phyloP scores from a whole-genome alignment of 768 basidiomycete genomes.

The Mycena latifolia region DNA sequence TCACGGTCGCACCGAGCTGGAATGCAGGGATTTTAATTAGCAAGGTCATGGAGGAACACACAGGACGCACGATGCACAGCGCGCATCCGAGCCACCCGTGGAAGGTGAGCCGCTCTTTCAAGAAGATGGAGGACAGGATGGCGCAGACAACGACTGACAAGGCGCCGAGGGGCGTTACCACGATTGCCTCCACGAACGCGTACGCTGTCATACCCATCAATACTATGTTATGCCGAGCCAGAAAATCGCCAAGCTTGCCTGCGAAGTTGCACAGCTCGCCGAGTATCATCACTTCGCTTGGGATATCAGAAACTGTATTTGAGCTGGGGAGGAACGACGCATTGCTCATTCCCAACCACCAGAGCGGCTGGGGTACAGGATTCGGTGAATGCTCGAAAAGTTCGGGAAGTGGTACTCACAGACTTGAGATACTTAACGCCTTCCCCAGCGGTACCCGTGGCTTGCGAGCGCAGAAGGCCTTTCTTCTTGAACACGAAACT shows the following conservation, averaged over 20 bases:
- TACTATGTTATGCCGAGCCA: too few relatives aligned
- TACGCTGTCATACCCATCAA: too few relatives aligned
- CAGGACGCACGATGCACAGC: constrained; percentile 92
- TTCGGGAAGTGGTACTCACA: constrained; percentile 77
- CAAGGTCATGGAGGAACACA: too few relatives aligned
- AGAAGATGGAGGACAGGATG: constrained; percentile 91
- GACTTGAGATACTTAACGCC: constrained; percentile 97
- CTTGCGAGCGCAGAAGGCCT: constrained; percentile 84
- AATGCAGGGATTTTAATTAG: too few relatives aligned
- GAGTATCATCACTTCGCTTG: constrained; percentile 83
- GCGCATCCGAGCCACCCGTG: constrained; percentile 97
- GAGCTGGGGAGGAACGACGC: constrained; percentile 48
- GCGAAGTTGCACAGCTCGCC: constrained; percentile 91
- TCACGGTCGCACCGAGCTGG: constrained; percentile 90
- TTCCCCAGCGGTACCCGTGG: constrained; percentile 82
- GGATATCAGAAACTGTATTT: neutral
- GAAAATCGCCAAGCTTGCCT: constrained; percentile 55
- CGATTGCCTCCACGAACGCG: constrained; percentile 91
- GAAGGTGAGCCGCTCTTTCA: constrained; percentile 92
- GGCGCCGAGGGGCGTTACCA: constrained; percentile 98
- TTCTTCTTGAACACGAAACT: constrained; percentile 99
- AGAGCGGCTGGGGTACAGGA: too few relatives aligned
- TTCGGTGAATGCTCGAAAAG: too few relatives aligned
- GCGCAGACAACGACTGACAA: constrained; percentile 98
- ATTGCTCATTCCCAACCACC: constrained; percentile 97